Evolutionary conservation across 495 filamentous ascomycete species (phyloP), one percentile per base, ranked within the genome.

Genomic region (Achaetomiella virescens): DNA sequence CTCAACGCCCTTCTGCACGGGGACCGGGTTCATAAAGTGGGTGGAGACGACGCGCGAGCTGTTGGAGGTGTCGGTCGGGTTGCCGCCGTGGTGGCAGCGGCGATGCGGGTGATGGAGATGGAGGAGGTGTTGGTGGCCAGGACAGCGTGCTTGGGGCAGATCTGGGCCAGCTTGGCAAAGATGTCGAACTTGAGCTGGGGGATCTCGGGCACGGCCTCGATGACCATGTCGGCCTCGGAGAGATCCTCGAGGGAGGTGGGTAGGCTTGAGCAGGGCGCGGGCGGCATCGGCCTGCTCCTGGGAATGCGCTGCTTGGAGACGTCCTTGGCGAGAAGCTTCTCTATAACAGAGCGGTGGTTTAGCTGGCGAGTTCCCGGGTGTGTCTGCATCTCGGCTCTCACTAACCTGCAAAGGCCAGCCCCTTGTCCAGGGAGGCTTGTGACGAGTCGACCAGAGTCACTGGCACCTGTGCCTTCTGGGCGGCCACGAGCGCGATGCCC

Each of bases 11-110:
- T 96, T 96, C 67, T 97, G 95, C 3, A 99, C 73, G 1, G 93
- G 95, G 0, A 99, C 93, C 0, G 93, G 93, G 77, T 99, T 99
- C 93, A 99, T 99, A 74, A 99, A 99, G 71, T 99, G 93, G 45
- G 95, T 97, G 48, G 88, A 88, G 46, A 99, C 83, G 1, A 99
- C 93, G 38, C 95, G 84, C 25, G 90, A 90, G 44, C 90, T 83
- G 27, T 87, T 87, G 49, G 87, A 84, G 29, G 87, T 83, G 69
- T 95, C 87, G 9, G 70, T 91, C 0, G 90, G 85, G 65, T 91
- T 60, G 44, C 46, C 81, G 48, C 72, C 70, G 84, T 87, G 1
- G 91, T 89, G 14, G 93, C 82, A 20, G 89, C 88, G 29, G 93
- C 93, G 61, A 99, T 96, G 69, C 85, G 89, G 48, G 93, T 99